These are phyloP conservation scores for Diatrype stigma DNA, from an alignment of 2,329 filamentous ascomycete species.

Conservation along the genomic window DNA sequence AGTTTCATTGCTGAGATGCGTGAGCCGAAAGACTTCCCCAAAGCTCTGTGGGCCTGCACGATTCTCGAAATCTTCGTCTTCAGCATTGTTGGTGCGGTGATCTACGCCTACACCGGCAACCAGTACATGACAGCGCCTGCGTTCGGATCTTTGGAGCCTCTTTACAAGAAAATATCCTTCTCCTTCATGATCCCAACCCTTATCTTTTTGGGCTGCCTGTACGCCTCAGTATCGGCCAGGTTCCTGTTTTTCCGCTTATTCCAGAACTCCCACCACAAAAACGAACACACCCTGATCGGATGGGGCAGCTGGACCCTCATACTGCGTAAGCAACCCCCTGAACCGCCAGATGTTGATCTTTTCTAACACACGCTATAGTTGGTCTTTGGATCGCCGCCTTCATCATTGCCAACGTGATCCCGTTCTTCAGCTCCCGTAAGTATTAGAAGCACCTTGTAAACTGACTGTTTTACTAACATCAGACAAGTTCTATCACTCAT, in stretches of 20 bases:
- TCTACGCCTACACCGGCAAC: slow-evolving; percentile 84
- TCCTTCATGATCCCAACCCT: slow-evolving; percentile 95
- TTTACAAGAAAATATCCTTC: slow-evolving; percentile 85
- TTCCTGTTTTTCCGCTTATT: slow-evolving; percentile 93
- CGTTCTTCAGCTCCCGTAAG: slow-evolving; percentile 78
- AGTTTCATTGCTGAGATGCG: slow-evolving; percentile 96
- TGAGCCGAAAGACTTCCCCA: slow-evolving; percentile 77
- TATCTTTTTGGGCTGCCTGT: slow-evolving; percentile 86
- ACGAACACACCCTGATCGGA: slow-evolving; percentile 73
- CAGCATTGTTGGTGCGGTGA: slow-evolving; percentile 72
- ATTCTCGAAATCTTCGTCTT: slow-evolving; percentile 85
- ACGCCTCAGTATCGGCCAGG: slow-evolving; percentile 82
- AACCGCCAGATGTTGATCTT: background rate
- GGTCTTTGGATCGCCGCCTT: slow-evolving; percentile 82
- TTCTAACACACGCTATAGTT: slow-evolving; percentile 31
- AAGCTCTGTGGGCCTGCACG: slow-evolving; percentile 86
- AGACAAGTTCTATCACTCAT: slow-evolving; percentile 60
- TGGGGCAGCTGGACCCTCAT: slow-evolving; percentile 78
- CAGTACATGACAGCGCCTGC: slow-evolving; percentile 86
- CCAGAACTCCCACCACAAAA: slow-evolving; percentile 73
- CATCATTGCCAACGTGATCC: slow-evolving; percentile 87
- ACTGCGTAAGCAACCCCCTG: slow-evolving; percentile 42
- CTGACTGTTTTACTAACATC: slow-evolving; percentile 1
- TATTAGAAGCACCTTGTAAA: slow-evolving; percentile 18
- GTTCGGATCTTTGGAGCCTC: slow-evolving; percentile 75